These are phyloP conservation scores for Populus davidiana DNA, from an alignment of 345 rosid genomes.

Conservation along the genomic window DNA sequence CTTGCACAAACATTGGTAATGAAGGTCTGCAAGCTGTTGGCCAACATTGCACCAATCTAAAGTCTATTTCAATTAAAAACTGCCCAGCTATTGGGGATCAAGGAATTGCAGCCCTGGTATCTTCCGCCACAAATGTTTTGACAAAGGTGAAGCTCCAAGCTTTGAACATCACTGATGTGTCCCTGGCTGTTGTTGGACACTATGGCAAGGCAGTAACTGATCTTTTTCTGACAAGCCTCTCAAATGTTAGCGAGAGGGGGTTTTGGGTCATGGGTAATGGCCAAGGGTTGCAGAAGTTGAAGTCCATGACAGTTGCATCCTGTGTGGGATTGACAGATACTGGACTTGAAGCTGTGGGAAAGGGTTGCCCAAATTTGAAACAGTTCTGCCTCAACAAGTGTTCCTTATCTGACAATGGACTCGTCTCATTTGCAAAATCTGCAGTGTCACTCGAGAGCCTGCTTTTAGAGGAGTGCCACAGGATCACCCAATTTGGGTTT, in stretches of 20 bases:
- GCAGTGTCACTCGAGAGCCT: slow-evolving; percentile 68
- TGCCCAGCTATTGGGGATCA: slow-evolving; percentile 86
- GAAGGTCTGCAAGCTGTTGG: slow-evolving; percentile 73
- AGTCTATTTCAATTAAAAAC: slow-evolving; percentile 62
- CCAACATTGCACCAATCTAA: slow-evolving; percentile 54
- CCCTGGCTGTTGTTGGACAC: slow-evolving; percentile 84
- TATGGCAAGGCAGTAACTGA: slow-evolving; percentile 74
- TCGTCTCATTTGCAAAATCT: slow-evolving; percentile 65
- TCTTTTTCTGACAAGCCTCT: slow-evolving; percentile 58
- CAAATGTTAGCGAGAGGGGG: slow-evolving; percentile 70
- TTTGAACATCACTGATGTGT: slow-evolving; percentile 68
- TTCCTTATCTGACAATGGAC: slow-evolving; percentile 68
- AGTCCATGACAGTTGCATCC: slow-evolving; percentile 53
- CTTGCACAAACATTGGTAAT: slow-evolving; percentile 71
- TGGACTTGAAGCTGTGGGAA: slow-evolving; percentile 73
- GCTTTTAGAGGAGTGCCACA: slow-evolving; percentile 91
- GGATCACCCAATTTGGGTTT: slow-evolving; percentile 80
- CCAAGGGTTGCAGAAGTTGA: slow-evolving; percentile 75
- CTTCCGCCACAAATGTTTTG: slow-evolving; percentile 45
- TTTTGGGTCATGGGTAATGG: slow-evolving; percentile 97
- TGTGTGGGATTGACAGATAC: slow-evolving; percentile 74
- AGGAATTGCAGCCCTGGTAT: slow-evolving; percentile 65
- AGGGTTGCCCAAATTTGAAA: slow-evolving; percentile 76
- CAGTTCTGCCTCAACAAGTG: slow-evolving; percentile 54
- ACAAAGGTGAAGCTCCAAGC: slow-evolving; percentile 70